phyloP scores from a whole-genome alignment of 192 early-diverging fungal genomes.

The Chytriomyces confervae region DNA sequence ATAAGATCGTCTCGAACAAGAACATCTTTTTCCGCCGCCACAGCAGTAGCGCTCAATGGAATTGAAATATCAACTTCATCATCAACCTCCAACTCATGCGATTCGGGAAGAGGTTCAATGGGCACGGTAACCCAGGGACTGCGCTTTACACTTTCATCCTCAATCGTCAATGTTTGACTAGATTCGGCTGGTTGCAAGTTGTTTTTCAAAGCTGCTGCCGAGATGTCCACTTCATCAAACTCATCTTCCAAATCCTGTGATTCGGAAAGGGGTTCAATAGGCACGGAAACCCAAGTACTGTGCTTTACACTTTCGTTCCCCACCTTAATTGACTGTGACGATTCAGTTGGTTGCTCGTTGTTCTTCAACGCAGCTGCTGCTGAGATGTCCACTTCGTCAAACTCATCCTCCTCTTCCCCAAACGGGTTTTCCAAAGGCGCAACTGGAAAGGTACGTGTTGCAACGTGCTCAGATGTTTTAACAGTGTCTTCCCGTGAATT shows the following conservation, averaged over 20 bases:
- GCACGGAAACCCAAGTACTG: too few relatives aligned
- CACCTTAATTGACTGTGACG: too few relatives aligned
- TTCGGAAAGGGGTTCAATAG: too few relatives aligned
- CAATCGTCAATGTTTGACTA: neutral
- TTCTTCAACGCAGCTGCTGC: neutral
- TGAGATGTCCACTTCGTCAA: conserved; percentile 6
- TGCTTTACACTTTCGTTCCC: too few relatives aligned
- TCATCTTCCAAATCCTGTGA: neutral
- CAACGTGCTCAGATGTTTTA: neutral
- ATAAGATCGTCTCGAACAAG: neutral
- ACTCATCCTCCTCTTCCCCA: neutral
- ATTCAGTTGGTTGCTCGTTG: too few relatives aligned
- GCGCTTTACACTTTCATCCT: neutral
- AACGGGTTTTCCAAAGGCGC: neutral
- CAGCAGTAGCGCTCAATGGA: neutral
- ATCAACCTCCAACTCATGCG: neutral
- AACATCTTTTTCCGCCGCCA: neutral
- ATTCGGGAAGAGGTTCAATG: too few relatives aligned
- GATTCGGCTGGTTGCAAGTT: neutral
- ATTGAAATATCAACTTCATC: conserved; percentile 1
- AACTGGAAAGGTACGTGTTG: neutral
- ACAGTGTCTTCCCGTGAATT: neutral
- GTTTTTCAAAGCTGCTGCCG: neutral
- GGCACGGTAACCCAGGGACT: too few relatives aligned
- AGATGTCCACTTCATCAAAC: conserved; percentile 5